Evolutionary conservation across 306 rosid genomes (phyloP).

Genomic region (Castanopsis chinensis): DNA sequence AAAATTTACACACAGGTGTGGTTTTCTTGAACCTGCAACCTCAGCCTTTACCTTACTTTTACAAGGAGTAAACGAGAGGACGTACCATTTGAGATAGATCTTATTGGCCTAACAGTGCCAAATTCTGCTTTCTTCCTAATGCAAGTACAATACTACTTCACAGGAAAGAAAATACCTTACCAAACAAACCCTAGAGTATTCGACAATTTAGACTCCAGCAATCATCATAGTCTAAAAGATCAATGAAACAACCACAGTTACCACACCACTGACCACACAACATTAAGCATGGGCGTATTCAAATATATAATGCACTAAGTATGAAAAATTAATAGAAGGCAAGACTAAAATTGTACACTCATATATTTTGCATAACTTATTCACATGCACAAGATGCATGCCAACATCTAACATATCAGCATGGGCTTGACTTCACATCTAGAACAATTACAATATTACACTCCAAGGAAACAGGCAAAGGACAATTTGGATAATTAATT

Average conservation of each 20-base stretch:
- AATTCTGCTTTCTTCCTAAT: not conserved
- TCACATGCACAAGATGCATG: too few relatives aligned
- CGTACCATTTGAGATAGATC: too few relatives aligned
- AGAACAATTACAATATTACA: not conserved
- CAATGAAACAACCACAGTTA: not conserved
- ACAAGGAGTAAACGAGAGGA: too few relatives aligned
- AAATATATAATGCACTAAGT: not conserved
- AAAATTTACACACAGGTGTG: too few relatives aligned
- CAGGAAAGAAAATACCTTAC: too few relatives aligned
- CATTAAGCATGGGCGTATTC: not conserved
- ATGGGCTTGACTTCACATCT: not conserved
- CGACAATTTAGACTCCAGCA: not conserved
- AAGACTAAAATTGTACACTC: too few relatives aligned
- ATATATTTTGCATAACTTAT: not conserved
- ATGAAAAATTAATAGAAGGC: not conserved
- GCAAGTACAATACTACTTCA: not conserved
- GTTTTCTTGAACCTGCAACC: too few relatives aligned
- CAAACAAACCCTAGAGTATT: not conserved
- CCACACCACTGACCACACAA: not conserved
- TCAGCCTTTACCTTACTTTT: too few relatives aligned
- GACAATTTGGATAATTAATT: not conserved
- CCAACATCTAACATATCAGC: not conserved
- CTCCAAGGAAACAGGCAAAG: not conserved
- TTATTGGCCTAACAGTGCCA: not conserved
- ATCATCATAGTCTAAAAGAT: not conserved